A percentile compares a stretch with the other conserved stretches of the same genome.
Conservation (phyloP, 805 yeast genomes). For the Hanseniaspora mollemarum region DNA sequence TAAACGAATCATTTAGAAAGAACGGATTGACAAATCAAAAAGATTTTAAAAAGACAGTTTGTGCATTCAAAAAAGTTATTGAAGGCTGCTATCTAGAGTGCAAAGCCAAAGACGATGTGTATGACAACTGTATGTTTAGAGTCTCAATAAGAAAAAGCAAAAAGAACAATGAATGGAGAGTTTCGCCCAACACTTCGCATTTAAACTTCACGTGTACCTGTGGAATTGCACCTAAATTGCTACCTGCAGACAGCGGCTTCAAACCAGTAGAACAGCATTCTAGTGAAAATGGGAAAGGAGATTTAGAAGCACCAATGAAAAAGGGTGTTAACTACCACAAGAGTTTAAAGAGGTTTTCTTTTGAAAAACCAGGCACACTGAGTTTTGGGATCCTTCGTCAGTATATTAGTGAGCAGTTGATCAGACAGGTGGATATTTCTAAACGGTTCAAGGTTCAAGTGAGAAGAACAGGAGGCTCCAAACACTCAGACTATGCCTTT, state of each 20-base stretch:
- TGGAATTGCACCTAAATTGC: constrained; percentile 4
- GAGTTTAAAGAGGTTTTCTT: constrained; percentile 2
- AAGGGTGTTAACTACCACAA: constrained; percentile 7
- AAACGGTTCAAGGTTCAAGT: constrained; percentile 12
- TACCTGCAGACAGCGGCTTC: background rate
- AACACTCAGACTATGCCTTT: constrained; percentile 13
- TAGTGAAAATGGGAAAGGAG: background rate
- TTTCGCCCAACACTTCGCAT: background rate
- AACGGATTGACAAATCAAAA: constrained; percentile 7
- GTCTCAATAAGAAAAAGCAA: constrained; percentile 11
- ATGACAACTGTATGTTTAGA: constrained; percentile 6
- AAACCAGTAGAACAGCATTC: background rate
- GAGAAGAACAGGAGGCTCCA: constrained; percentile 15
- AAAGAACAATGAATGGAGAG: background rate
- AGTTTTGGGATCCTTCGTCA: constrained; percentile 8
- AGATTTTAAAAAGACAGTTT: constrained; percentile 11
- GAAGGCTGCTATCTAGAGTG: constrained; percentile 10
- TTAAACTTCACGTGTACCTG: constrained; percentile 4
- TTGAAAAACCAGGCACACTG: constrained; percentile 10
- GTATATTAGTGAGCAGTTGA: constrained; percentile 1
- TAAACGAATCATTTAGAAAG: constrained; percentile 1
- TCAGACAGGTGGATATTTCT: background rate
- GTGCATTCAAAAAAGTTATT: constrained; percentile 4
- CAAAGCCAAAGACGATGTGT: constrained; percentile 6
- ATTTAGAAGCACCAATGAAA: background rate